A percentile compares a stretch with the other conserved stretches of the same genome.
Evolutionary conservation across 2,329 filamentous ascomycete genomes (phyloP).

Genomic region (Epichloe scottii): DNA sequence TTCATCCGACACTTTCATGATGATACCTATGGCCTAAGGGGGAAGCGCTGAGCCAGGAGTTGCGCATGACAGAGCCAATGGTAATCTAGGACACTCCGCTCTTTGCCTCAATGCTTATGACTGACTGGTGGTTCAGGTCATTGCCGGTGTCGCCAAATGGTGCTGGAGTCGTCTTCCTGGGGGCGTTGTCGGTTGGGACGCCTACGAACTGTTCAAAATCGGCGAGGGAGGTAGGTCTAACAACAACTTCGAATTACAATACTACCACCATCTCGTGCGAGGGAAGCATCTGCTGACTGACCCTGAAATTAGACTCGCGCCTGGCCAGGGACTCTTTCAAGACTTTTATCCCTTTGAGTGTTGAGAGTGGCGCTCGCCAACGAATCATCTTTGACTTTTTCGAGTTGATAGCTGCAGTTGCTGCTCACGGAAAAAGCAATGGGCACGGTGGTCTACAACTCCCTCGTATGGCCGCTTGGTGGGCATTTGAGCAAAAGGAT

Average conservation of each 20-base stretch:
- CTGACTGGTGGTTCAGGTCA: slow-evolving; percentile 46
- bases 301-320: slow-evolving; percentile 57
- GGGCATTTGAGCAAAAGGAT: slow-evolving; percentile 90
- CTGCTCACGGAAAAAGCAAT: slow-evolving; percentile 86
- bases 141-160: slow-evolving; percentile 94
- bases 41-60: slow-evolving; percentile 64
- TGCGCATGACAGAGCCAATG: slow-evolving; percentile 88
- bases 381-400: slow-evolving; percentile 96
- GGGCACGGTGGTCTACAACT: slow-evolving; percentile 88
- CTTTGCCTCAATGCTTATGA: neutral
- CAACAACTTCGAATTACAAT: neutral
- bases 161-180: slow-evolving; percentile 89
- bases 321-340: slow-evolving; percentile 88
- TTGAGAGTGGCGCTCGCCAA: slow-evolving; percentile 73
- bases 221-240: slow-evolving; percentile 68
- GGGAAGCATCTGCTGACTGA: slow-evolving; percentile 1
- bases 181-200: slow-evolving; percentile 92
- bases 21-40: slow-evolving; percentile 52
- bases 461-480: slow-evolving; percentile 93
- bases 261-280: neutral
- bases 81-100: slow-evolving; percentile 37
- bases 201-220: slow-evolving; percentile 89
- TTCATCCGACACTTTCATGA: slow-evolving; percentile 92
- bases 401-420: slow-evolving; percentile 79
- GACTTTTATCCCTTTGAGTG: slow-evolving; percentile 89